These are phyloP conservation scores for Mychonastes homosphaera DNA, from an alignment of 139 green algal genomes.

Conservation along the genomic window DNA sequence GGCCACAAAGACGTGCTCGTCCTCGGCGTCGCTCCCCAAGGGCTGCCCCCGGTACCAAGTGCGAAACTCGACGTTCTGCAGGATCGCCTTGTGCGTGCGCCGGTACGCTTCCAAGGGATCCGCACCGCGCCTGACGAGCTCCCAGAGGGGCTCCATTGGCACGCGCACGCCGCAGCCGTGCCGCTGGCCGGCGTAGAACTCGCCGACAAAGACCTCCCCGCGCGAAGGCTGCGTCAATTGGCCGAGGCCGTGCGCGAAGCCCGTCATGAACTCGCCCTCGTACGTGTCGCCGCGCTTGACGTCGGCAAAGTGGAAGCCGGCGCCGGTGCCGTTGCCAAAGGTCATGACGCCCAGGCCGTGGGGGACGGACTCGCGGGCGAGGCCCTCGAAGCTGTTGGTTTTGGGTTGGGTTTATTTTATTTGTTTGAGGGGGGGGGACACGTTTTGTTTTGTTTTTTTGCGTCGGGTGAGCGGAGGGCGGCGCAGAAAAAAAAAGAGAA, in stretches of 20 bases:
- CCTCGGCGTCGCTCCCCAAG: conserved; percentile 26
- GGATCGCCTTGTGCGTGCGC: conserved; percentile 34
- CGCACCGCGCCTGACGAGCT: conserved; percentile 44
- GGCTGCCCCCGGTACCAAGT: conserved; percentile 33
- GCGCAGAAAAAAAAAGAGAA: neutral
- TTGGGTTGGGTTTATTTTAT: neutral
- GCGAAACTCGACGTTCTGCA: conserved; percentile 45
- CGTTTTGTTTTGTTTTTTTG: conserved; percentile 2
- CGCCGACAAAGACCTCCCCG: conserved; percentile 63
- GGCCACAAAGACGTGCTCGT: conserved; percentile 20
- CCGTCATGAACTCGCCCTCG: conserved; percentile 77
- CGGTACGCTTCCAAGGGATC: conserved; percentile 40
- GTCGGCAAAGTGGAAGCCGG: conserved; percentile 62
- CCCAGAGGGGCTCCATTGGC: conserved; percentile 50
- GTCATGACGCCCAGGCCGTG: conserved; percentile 74
- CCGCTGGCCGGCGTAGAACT: conserved; percentile 64
- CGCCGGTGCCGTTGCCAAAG: conserved; percentile 67
- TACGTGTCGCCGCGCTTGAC: conserved; percentile 60
- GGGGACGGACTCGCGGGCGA: conserved; percentile 57
- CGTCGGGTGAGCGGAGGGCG: neutral
- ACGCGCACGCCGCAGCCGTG: conserved; percentile 45
- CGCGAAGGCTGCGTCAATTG: conserved; percentile 46
- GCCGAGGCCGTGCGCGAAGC: conserved; percentile 76
- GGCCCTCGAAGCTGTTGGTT: conserved; percentile 80
- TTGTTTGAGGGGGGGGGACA: neutral